A percentile compares a stretch with the other conserved stretches of the same genome.
Conservation (phyloP, 331 rosid genomes). For the Saraca asoca region DNA sequence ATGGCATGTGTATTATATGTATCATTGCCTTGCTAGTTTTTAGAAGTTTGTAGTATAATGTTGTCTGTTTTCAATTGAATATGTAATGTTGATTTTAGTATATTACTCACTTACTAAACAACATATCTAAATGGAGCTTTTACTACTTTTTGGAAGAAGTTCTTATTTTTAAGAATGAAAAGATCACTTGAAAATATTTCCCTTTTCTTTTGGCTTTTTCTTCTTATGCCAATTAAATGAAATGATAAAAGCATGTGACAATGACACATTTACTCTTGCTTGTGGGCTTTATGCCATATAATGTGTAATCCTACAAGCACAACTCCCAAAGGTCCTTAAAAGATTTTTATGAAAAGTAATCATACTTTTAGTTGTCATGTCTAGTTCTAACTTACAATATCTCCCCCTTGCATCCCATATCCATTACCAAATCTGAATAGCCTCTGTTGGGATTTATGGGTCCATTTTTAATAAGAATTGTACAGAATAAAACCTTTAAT, state of each 20-base stretch:
- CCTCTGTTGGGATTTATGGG: constrained; percentile 1
- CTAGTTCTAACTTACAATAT: constrained; percentile 10
- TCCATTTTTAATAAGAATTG: too few relatives aligned
- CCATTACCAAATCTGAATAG: constrained; percentile 29
- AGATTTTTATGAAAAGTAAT: constrained; percentile 90
- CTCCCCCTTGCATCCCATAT: not conserved
- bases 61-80: not conserved
- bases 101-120: not conserved
- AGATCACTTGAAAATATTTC: too few relatives aligned
- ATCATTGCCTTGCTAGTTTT: not conserved
- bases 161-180: too few relatives aligned
- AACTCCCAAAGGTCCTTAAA: constrained; percentile 38
- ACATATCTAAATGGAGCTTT: not conserved
- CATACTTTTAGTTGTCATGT: not conserved
- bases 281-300: not conserved
- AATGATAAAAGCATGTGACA: not conserved
- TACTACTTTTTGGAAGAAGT: too few relatives aligned
- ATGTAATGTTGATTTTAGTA: not conserved
- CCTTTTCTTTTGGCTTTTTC: not conserved
- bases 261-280: not conserved
- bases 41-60: not conserved
- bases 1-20: not conserved
- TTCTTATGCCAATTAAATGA: not conserved
- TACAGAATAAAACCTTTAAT: too few relatives aligned
- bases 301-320: not conserved